A percentile compares a stretch with the other conserved stretches of the same genome.
phyloP scores from a whole-genome alignment of 2,329 filamentous ascomycete species.

The Colletotrichum phormii region DNA sequence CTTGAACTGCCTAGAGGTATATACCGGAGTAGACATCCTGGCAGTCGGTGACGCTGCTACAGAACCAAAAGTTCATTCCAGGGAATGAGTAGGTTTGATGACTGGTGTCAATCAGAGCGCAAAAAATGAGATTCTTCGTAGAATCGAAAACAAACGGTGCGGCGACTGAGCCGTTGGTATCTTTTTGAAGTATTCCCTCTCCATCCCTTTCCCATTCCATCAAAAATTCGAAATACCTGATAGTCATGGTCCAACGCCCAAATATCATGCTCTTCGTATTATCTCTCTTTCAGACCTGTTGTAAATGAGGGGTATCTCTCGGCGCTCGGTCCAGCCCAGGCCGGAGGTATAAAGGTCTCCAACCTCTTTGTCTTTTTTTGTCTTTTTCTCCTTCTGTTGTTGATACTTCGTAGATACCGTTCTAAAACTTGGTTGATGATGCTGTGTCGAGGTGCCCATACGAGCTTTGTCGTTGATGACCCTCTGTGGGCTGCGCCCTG shows the following conservation, averaged over 20 bases:
- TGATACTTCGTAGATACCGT: neutral
- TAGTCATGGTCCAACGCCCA: conserved; percentile 20
- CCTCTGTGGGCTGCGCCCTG: conserved; percentile 41
- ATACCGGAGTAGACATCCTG: conserved; percentile 17
- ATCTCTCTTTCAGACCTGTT: conserved; percentile 32
- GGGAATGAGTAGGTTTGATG: neutral
- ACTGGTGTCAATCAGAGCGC: conserved; percentile 13
- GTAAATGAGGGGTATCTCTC: conserved; percentile 38
- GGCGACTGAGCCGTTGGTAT: conserved; percentile 35
- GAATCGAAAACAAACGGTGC: conserved; percentile 33
- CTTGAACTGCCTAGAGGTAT: conserved; percentile 21
- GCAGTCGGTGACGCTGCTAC: conserved; percentile 10
- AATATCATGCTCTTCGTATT: conserved; percentile 23
- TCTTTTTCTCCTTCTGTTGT: neutral
- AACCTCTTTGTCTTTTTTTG: conserved; percentile 1
- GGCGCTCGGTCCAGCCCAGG: conserved; percentile 37
- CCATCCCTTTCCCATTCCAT: neutral
- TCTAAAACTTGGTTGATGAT: conserved; percentile 32
- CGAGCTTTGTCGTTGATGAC: conserved; percentile 49
- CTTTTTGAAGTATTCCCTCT: conserved; percentile 20
- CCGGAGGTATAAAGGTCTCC: conserved; percentile 31
- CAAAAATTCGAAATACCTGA: neutral
- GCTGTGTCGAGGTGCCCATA: conserved; percentile 48
- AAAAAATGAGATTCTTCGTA: conserved; percentile 28
- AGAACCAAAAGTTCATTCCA: conserved; percentile 9